Conservation (phyloP, 306 rosid species). For the Pachyrhizus erosus region DNA sequence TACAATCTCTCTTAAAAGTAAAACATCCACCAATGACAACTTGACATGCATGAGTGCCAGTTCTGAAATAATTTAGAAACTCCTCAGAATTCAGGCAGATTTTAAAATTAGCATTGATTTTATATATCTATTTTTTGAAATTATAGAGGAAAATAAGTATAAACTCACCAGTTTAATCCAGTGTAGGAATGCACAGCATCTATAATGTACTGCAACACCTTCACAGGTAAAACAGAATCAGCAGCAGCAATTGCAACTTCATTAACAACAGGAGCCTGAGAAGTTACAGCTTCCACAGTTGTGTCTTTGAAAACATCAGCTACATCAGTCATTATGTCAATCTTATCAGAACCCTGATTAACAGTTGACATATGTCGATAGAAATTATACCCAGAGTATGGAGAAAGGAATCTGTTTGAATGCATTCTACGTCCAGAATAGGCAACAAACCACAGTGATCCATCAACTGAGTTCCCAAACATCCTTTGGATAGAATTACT, state of each 20-base stretch:
- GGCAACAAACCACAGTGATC: conserved; percentile 45
- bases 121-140: not conserved
- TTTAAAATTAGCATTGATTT: not conserved
- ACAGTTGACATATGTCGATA: conserved; percentile 77
- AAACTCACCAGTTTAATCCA: conserved; percentile 82
- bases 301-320: conserved; percentile 67
- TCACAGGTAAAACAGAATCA: conserved; percentile 83
- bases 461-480: conserved; percentile 52
- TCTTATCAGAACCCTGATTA: conserved; percentile 59
- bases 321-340: conserved; percentile 62
- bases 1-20: not conserved
- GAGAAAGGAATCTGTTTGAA: conserved; percentile 36
- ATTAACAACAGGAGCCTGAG: conserved; percentile 58
- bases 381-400: conserved; percentile 55
- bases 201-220: conserved; percentile 76
- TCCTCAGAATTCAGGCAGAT: not conserved
- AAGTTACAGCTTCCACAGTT: conserved; percentile 57
- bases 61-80: not conserved
- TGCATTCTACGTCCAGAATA: conserved; percentile 25
- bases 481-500: conserved; percentile 56
- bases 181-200: conserved; percentile 71
- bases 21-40: not conserved
- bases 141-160: not conserved
- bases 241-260: conserved; percentile 94
- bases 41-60: not conserved